Evolutionary conservation across 306 rosid species (phyloP).

Genomic region (Mimosa bimucronata): DNA sequence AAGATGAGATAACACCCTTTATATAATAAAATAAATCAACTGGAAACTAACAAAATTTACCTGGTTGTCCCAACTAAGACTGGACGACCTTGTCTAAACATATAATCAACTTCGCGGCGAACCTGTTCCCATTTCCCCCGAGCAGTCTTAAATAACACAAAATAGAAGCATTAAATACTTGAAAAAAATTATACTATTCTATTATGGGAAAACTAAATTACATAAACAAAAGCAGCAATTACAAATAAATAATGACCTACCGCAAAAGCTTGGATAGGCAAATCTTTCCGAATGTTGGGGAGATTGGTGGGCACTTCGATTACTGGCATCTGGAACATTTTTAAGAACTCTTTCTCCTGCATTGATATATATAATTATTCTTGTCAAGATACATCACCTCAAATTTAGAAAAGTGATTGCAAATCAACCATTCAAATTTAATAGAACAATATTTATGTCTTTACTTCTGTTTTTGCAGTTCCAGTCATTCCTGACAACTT

Average conservation of each 20-base stretch:
- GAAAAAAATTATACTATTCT: conserved; percentile 12
- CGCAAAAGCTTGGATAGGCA: conserved; percentile 97
- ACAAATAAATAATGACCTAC: conserved; percentile 51
- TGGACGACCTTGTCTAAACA: conserved; percentile 93
- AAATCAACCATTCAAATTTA: conserved; percentile 28
- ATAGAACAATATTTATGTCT: conserved; percentile 37
- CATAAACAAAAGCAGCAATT: conserved; percentile 18
- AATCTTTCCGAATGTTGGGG: conserved; percentile 88
- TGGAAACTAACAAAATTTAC: conserved; percentile 44
- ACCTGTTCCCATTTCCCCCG: conserved; percentile 96
- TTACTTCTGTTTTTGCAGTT: conserved; percentile 97
- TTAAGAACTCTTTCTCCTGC: conserved; percentile 96
- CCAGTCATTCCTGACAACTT: conserved; percentile 99
- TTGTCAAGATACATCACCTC: conserved; percentile 36
- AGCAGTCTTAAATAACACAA: conserved; percentile 67
- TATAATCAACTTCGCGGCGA: conserved; percentile 86
- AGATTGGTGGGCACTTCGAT: conserved; percentile 97
- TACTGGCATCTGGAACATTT: conserved; percentile 92
- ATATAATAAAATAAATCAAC: conserved; percentile 18
- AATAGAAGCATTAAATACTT: conserved; percentile 33
- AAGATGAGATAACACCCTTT: neutral
- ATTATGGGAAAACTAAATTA: conserved; percentile 14
- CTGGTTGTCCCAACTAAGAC: conserved; percentile 98
- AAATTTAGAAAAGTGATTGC: conserved; percentile 28
- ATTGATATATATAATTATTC: conserved; percentile 32